A percentile compares a stretch with the other conserved stretches of the same genome.
Evolutionary conservation across 768 basidiomycete genomes (phyloP).

Genomic region (Lactarius akahatsu): DNA sequence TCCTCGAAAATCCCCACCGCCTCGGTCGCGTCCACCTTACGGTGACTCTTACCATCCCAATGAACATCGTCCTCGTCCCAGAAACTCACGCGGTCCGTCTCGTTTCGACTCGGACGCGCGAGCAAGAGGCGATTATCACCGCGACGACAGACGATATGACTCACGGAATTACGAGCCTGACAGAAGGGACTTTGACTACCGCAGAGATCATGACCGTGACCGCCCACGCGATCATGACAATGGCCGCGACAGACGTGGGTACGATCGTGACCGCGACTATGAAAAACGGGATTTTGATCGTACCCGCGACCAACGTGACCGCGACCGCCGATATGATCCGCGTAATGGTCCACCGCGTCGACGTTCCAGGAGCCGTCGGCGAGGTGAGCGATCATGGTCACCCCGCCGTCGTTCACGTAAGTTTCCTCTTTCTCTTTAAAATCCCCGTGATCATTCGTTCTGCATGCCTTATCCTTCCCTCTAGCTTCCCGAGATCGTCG

Average conservation of each 20-base stretch:
- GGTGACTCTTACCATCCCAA: slow-evolving; percentile 17
- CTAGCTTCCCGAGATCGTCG: slow-evolving; percentile 23
- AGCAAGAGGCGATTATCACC: slow-evolving; percentile 22
- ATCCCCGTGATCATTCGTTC: neutral
- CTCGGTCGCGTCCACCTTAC: slow-evolving; percentile 23
- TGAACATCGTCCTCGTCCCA: slow-evolving; percentile 20
- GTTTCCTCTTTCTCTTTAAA: neutral
- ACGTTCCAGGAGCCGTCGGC: slow-evolving; percentile 24
- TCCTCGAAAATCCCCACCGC: slow-evolving; percentile 25
- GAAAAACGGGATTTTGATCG: slow-evolving; percentile 25
- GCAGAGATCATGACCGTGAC: slow-evolving; percentile 22
- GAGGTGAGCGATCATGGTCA: slow-evolving; percentile 24
- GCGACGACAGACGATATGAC: slow-evolving; percentile 24
- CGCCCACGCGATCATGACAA: slow-evolving; percentile 19
- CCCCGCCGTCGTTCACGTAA: slow-evolving; percentile 27
- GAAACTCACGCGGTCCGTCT: slow-evolving; percentile 21
- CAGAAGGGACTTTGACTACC: slow-evolving; percentile 18
- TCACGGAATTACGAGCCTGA: slow-evolving; percentile 23
- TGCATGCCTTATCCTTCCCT: neutral
- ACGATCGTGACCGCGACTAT: slow-evolving; percentile 17
- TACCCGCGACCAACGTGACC: slow-evolving; percentile 20
- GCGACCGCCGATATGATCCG: slow-evolving; percentile 15
- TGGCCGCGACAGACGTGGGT: slow-evolving; percentile 18
- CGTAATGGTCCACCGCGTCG: slow-evolving; percentile 22
- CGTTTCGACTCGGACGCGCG: slow-evolving; percentile 18